These are phyloP conservation scores for Zasmidium citrigriseum DNA, from an alignment of 2,329 filamentous ascomycete genomes.

Conservation along the genomic window DNA sequence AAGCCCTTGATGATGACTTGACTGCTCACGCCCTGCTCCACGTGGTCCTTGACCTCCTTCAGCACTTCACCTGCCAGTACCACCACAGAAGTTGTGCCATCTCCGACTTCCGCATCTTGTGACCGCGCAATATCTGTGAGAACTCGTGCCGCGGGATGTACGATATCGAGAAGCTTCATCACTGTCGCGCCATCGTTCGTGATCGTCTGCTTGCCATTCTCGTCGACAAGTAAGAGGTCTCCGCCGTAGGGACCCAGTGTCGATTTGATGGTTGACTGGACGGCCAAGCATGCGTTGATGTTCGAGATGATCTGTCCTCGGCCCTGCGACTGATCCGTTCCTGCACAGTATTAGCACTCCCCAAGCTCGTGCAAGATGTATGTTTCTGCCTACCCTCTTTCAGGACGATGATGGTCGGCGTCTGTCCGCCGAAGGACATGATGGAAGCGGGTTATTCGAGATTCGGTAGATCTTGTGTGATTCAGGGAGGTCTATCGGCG, in stretches of 20 bases:
- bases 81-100: slow-evolving; percentile 96
- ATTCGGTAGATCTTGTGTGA: not conserved
- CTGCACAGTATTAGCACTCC: slow-evolving; percentile 50
- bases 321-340: slow-evolving; percentile 95
- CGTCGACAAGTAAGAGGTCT: slow-evolving; percentile 92
- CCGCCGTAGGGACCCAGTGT: slow-evolving; percentile 96
- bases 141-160: slow-evolving; percentile 94
- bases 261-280: slow-evolving; percentile 93
- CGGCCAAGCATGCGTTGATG: slow-evolving; percentile 96
- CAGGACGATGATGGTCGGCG: slow-evolving; percentile 95
- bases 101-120: slow-evolving; percentile 98
- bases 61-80: slow-evolving; percentile 96
- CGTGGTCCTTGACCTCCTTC: slow-evolving; percentile 93
- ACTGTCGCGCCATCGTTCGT: slow-evolving; percentile 99
- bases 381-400: slow-evolving; percentile 74
- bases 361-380: not conserved
- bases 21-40: slow-evolving; percentile 94
- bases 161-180: slow-evolving; percentile 99
- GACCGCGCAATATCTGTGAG: slow-evolving; percentile 97
- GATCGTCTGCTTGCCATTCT: slow-evolving; percentile 94
- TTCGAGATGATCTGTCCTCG: slow-evolving; percentile 96
- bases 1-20: slow-evolving; percentile 97
- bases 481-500: too few relatives aligned
- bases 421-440: slow-evolving; percentile 97
- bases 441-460: slow-evolving; percentile 29